Base-by-base conservation (phyloP, 2,329 filamentous ascomycete genomes). In the Xylaria hypoxylon region DNA sequence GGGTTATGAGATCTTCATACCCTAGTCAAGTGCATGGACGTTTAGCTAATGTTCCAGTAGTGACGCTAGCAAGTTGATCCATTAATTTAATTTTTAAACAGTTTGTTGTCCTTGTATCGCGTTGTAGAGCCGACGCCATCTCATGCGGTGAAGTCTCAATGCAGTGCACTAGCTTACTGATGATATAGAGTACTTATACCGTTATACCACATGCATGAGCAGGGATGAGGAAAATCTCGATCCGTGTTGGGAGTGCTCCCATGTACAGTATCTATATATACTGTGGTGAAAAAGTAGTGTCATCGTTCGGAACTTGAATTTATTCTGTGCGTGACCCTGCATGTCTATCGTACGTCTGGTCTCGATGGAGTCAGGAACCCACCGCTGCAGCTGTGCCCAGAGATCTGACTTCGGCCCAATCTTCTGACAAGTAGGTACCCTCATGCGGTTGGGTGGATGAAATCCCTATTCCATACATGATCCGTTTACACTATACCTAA, bases 191-290 rank as follows among this genome's bases (percentile, higher is more conserved):
- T n/a, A 55, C 42, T 19, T 57, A 52, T 55, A 65, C 55, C n/a
- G n/a, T n/a, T n/a, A n/a, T n/a, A 42, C 61, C 28, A 64, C 33
- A 62, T 65, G 65, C 62, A 68, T 3, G 65, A 47, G 52, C 61
- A 55, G 58, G 65, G 57, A 19, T 24, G 15, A 17, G 6, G 44
- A 47, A 33, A 44, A 62, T 50, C 53, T 33, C 42, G 40, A 48
- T 42, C 47, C 26, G 7, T 38, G 35, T 61, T 45, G 24, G 51
- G 44, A 42, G 33, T 31, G 19, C 17, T 3, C 5, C 3, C 6
- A 22, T 15, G 35, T 38, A 38, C 13, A 15, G 13, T 13, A 15
- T 38, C 5, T 38, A 5, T 8, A 15, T n/a, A 19, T 28, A 28
- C 35, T 13, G 35, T 52, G n/a, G 5, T 35, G 7, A 53, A 17